phyloP scores from a whole-genome alignment of 257 asterid species.

The Solanum sejunctum region DNA sequence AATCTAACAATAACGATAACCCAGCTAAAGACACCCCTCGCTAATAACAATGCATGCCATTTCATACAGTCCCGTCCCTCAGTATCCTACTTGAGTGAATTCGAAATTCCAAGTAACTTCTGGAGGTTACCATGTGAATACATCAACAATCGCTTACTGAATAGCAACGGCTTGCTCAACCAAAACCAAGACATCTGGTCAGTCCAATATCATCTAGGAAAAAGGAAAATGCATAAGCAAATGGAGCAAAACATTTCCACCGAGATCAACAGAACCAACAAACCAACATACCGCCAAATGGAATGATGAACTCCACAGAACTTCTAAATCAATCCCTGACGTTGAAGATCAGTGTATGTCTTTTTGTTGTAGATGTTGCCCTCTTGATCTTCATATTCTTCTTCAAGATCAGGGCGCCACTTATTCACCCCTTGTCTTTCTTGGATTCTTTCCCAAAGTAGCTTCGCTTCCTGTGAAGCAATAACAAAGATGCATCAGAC shows the following conservation, averaged over 20 bases:
- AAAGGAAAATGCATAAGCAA: not conserved
- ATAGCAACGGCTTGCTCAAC: not conserved
- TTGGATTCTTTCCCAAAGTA: constrained; percentile 90
- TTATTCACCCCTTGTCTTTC: constrained; percentile 74
- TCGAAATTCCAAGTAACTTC: not conserved
- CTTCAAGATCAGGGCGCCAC: constrained; percentile 99
- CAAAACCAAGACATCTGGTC: not conserved
- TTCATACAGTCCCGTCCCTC: not conserved
- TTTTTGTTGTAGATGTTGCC: constrained; percentile 97
- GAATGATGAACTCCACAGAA: not conserved
- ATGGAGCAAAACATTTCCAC: not conserved
- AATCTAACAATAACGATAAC: not conserved
- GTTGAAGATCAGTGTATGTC: constrained; percentile 91
- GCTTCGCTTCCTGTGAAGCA: constrained; percentile 75
- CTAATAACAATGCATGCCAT: not conserved
- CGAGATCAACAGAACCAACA: not conserved
- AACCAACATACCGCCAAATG: not conserved
- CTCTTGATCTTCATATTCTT: constrained; percentile 93
- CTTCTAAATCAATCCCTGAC: constrained; percentile 81
- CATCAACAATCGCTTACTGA: not conserved
- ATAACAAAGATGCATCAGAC: not conserved
- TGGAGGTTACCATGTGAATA: not conserved
- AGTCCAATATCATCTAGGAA: not conserved
- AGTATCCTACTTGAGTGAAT: not conserved
- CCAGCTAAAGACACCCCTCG: not conserved